A percentile compares a stretch with the other conserved stretches of the same genome.
Conservation (phyloP, 371 early-diverging fungal species). For the Syncephalastrum sp. region DNA sequence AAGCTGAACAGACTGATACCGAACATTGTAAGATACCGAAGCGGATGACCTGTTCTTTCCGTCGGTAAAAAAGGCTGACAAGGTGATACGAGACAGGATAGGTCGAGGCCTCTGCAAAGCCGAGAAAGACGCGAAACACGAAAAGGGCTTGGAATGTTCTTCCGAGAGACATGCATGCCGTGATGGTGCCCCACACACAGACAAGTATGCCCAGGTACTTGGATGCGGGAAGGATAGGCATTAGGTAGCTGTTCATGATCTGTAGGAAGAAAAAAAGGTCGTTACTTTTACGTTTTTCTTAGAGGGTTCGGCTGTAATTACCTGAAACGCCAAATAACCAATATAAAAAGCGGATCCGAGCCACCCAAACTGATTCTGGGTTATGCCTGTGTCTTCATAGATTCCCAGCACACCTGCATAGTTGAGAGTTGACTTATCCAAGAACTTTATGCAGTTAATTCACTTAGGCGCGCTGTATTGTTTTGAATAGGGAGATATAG, state of each 20-base stretch:
- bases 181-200: constrained; percentile 9
- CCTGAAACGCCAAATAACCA: constrained; percentile 34
- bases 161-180: constrained; percentile 7
- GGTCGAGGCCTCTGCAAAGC: constrained; percentile 9
- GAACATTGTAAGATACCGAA: constrained; percentile 10
- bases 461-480: no score
- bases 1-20: constrained; percentile 30
- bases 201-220: constrained; percentile 6
- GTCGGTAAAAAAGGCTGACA: constrained; percentile 5
- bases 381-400: constrained; percentile 24
- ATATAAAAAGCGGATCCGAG: constrained; percentile 36
- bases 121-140: constrained; percentile 6
- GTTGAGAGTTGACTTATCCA: constrained; percentile 34
- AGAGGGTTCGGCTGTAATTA: background rate
- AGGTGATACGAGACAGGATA: constrained; percentile 6
- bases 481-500: no score
- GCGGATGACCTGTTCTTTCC: constrained; percentile 7
- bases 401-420: constrained; percentile 30
- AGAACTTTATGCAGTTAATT: constrained; percentile 15
- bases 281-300: no score
- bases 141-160: constrained; percentile 6
- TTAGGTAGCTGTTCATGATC: background rate
- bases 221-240: background rate
- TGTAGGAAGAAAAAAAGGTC: background rate
- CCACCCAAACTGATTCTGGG: constrained; percentile 22